A percentile compares a stretch with the other conserved stretches of the same genome.
These are phyloP conservation scores for Puccinia hordei DNA, from an alignment of 1,284 basidiomycete species.

Conservation along the genomic window DNA sequence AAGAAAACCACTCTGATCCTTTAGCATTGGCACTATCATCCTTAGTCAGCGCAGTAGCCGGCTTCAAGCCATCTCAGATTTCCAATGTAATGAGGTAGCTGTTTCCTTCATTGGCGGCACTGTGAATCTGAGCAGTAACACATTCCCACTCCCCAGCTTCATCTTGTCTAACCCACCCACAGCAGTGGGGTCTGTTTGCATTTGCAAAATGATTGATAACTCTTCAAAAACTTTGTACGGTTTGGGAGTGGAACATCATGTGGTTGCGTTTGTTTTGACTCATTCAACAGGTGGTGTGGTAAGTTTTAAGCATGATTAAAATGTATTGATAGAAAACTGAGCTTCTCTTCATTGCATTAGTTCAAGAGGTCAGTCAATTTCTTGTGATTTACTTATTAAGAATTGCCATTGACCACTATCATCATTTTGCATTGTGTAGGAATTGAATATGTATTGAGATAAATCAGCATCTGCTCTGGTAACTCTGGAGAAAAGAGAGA, in stretches of 20 bases:
- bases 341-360: background rate
- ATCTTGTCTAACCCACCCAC: constrained; percentile 45
- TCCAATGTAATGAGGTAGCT: background rate
- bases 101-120: background rate
- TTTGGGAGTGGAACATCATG: constrained; percentile 35
- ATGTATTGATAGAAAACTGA: constrained; percentile 5
- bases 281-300: constrained; percentile 29
- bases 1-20: constrained; percentile 33
- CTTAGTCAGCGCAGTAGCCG: constrained; percentile 28
- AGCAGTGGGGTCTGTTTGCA: constrained; percentile 31
- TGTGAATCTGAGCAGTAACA: background rate
- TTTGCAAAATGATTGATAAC: constrained; percentile 42
- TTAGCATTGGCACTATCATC: constrained; percentile 36
- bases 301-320: background rate
- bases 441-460: constrained; percentile 60
- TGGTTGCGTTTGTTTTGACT: constrained; percentile 19
- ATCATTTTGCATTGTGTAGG: constrained; percentile 47
- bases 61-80: constrained; percentile 16
- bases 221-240: constrained; percentile 37
- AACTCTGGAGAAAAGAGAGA: constrained; percentile 60
- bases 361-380: too few relatives aligned
- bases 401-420: background rate
- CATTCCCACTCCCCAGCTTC: constrained; percentile 17
- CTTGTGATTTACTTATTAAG: background rate
- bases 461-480: constrained; percentile 59